Evolutionary conservation across 1,284 basidiomycete genomes (phyloP), one percentile per base, ranked within the genome.

Genomic region (Cystobasidium slooffiae): DNA sequence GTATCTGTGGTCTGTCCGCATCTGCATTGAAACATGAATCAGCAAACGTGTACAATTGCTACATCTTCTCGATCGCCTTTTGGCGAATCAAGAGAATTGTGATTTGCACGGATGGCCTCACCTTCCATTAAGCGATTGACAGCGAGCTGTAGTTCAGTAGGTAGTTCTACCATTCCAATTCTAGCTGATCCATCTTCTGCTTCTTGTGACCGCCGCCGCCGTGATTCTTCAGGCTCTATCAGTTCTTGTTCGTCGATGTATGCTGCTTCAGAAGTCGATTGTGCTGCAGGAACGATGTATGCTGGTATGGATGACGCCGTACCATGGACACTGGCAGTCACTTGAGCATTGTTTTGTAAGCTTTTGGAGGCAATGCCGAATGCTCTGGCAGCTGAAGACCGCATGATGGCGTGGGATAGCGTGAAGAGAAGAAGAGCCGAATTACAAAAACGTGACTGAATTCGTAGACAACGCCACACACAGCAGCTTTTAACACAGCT

Each of bases 1-100:
- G 76, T 12, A 80, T 58, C 3, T 64, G 51, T 4, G 73, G 62
- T 61, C 76, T 77, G 67, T 80, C 78, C 47, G 75, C 76, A 47
- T 72, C 75, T 58, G 74, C 7, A 43, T 63, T 12, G 39, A 63
- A 14, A 24, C 8, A 63, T 46, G 43, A 37, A 49, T 20, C 14
- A 56, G 53, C 1, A 9, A 16, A 20, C 12, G 22, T 20, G 53
- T 22, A 56, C 22, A 56, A 56, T 12, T 56, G 44, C 47, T 20
- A 37, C 37, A 24, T 52, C 3, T 53, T 6, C 41, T 55, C 66
- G 55, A 56, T 56, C 49, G 53, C 24, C 49, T 39, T 55, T 37
- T 22, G 31, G 39, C 52, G 44, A 61, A 66, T 66, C 49, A 56
- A 24, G 22, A 47, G 49, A 16, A 18, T 67, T 22, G 64, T 22